Base-by-base conservation (phyloP, 108 stramenopile genomes). In the Licmophora abbreviata region DNA sequence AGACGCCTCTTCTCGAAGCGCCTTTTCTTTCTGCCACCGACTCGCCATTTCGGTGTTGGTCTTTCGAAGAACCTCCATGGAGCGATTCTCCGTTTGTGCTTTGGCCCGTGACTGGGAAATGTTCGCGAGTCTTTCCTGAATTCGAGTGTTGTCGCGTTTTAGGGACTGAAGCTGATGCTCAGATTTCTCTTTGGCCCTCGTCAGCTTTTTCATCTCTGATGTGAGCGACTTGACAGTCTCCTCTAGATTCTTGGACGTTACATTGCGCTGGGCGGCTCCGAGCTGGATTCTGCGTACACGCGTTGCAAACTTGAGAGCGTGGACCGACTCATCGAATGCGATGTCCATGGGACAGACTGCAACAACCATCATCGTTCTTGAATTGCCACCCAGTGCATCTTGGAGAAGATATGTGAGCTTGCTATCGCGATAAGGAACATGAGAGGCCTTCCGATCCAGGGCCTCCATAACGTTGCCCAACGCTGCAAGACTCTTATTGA, bases 391-490 rank as follows among this genome's bases (percentile, higher is more conserved):
- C 20, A 98, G 74, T 5, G 87, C 83, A 63, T 95, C 94, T 69
- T 97, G 95, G 8, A 98, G 72, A 14, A 98, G 50, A 56, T 92
- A 91, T 0, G 97, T 98, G 35, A 98, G 66, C 60, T 97, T 98
- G 22, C 84, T 85, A 52, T 95, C 92, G 44, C 97, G 74, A 60
- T 94, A 98, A 14, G 97, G 96, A 17, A 97, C 68, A 52, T 97
- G 95, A 6, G 85, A 76, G 20, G 84, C 71, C 61, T 88, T 92
- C 32, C 86, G 59, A 60, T 92, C 91, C 24, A 92, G 59, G 1
- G 96, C 95, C 49, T 96, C 93, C 77, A 99, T 98, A 9, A 99
- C 98, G 72, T 98, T 96, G 20, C 96, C 96, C 44, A 99, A 76
- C 9, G 97, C 97, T 2, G 94, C 88, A 46, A 99, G 68, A 55